Evolutionary conservation across 2,329 filamentous ascomycete species (phyloP).

Genomic region (Alternaria triticimaculans): DNA sequence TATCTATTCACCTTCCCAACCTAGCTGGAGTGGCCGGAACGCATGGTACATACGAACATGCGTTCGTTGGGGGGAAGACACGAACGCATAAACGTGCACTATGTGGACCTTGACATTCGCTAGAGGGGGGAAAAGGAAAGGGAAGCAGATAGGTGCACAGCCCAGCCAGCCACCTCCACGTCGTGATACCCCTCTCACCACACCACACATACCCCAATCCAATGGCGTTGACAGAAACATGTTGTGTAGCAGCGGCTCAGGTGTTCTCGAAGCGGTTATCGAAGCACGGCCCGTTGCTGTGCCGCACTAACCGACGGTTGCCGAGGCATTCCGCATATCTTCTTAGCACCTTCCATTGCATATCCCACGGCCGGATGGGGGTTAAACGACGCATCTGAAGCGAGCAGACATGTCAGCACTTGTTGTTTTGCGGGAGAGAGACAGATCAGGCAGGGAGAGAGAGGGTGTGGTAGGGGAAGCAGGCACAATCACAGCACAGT

Average conservation of each 20-base stretch:
- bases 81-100: not conserved
- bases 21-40: slow-evolving; percentile 3
- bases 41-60: slow-evolving; percentile 1
- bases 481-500: slow-evolving; percentile 13
- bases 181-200: not conserved
- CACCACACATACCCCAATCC: not conserved
- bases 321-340: slow-evolving; percentile 29
- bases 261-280: not conserved
- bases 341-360: slow-evolving; percentile 29
- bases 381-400: not conserved
- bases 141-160: not conserved
- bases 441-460: not conserved
- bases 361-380: slow-evolving; percentile 25
- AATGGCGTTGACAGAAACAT: not conserved
- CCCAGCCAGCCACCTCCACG: not conserved
- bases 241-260: not conserved
- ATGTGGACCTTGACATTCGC: not conserved
- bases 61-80: not conserved
- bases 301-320: slow-evolving; percentile 18
- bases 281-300: slow-evolving; percentile 3
- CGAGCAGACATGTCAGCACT: not conserved
- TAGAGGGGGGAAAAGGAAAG: not conserved
- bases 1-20: slow-evolving; percentile 23
- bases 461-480: slow-evolving; percentile 6
- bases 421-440: not conserved